These are phyloP conservation scores for Cairneyella variabilis DNA, from an alignment of 495 filamentous ascomycete genomes.

Conservation along the genomic window DNA sequence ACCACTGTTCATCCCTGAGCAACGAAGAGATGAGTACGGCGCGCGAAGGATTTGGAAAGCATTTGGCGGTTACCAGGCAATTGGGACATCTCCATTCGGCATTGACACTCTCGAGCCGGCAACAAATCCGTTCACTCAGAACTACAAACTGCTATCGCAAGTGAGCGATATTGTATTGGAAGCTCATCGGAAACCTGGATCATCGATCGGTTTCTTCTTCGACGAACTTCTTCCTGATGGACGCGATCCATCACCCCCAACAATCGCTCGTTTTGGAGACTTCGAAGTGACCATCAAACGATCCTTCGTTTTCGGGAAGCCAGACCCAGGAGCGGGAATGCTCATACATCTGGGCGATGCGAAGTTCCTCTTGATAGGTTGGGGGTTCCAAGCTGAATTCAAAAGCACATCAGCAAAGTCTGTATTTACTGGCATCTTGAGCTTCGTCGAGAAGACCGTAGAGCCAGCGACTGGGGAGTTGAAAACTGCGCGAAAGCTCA, in stretches of 20 bases:
- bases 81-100: conserved; percentile 43
- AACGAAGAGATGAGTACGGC: conserved; percentile 44
- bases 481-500: conserved; percentile 34
- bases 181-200: conserved; percentile 33
- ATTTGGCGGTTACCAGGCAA: conserved; percentile 37
- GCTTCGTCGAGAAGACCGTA: conserved; percentile 38
- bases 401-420: conserved; percentile 25
- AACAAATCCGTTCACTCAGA: conserved; percentile 33
- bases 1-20: conserved; percentile 49
- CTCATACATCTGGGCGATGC: conserved; percentile 36
- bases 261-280: conserved; percentile 2
- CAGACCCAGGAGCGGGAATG: conserved; percentile 39
- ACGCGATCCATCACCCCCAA: conserved; percentile 3
- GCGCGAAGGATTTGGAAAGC: conserved; percentile 42
- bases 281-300: conserved; percentile 39
- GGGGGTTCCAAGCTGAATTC: conserved; percentile 41
- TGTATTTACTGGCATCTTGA: conserved; percentile 42
- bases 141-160: conserved; percentile 36
- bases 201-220: conserved; percentile 45
- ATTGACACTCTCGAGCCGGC: conserved; percentile 36
- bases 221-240: conserved; percentile 32
- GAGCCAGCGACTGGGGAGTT: conserved; percentile 35
- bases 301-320: conserved; percentile 45
- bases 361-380: conserved; percentile 44
- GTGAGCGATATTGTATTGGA: conserved; percentile 37